Evolutionary conservation across 2,329 filamentous ascomycete genomes (phyloP), one percentile per base, ranked within the genome.

Genomic region (Daldinia sp.): DNA sequence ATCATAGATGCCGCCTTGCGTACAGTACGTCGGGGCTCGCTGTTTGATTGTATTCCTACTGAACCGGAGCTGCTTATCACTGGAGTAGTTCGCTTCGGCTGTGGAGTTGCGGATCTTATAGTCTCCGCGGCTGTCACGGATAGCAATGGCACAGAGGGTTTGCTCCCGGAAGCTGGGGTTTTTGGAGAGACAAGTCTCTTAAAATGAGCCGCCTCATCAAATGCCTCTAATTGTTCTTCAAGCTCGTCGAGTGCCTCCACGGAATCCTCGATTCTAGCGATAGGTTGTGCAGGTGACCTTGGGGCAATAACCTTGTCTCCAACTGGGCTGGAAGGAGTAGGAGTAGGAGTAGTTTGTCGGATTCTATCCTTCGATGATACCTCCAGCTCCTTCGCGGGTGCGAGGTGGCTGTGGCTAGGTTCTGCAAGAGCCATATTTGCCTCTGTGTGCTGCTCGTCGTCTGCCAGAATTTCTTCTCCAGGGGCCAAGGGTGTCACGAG

Each of bases 231-330:
- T 50, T 87, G 80, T 29, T 89, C 87, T 67, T 89, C 86, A 13
- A 89, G 78, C 62, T 80, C 79, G 70, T 89, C 87, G 17, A 89
- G 77, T 64, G 85, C 86, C 71, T 87, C 86, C 7, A 89, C 77
- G 1, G 86, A 88, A 71, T 89, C 87, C 71, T 89, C 87, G 50
- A 89, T 89, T 15, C 85, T 82, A 23, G 75, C 73, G 30, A 77
- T 66, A 25, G 72, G 70, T 49, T 77, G 76, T 39, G 67, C 41
- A 6, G 61, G 64, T 41, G 81, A 73, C 34, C 74, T 71, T 45
- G 74, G 68, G 35, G 64, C 77, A 10, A 79, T 76, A 68, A 78
- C 63, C 55, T 66, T 74, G 67, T 60, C 73, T 69, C 62, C 70
- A 68, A 45, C 77, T 70, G 57, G 75, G 72, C 57, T 71, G 37